phyloP scores from a whole-genome alignment of 176 grass and related monocot species.

The Rhipidocladum racemiflorum region DNA sequence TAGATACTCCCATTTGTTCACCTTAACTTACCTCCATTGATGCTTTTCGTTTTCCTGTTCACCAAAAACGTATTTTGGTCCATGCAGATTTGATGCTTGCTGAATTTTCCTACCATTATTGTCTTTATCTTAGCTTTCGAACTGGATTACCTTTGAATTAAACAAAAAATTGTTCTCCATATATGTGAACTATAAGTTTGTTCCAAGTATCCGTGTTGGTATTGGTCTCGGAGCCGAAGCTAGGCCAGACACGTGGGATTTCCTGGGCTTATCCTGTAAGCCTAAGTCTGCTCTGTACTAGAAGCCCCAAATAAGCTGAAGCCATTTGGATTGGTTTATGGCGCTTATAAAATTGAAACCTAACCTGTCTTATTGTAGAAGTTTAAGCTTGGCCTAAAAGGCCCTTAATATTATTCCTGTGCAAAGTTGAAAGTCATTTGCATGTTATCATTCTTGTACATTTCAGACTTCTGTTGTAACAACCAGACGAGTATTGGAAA shows the following conservation, averaged over 20 bases:
- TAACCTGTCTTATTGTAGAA: background rate
- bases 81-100: background rate
- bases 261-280: slow-evolving; percentile 5
- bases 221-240: background rate
- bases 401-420: background rate
- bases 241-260: background rate
- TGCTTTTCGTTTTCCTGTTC: background rate
- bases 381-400: slow-evolving; percentile 5
- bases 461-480: slow-evolving; percentile 84
- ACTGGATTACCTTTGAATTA: background rate
- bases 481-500: slow-evolving; percentile 84
- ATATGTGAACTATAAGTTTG: slow-evolving; percentile 10
- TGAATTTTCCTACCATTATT: background rate
- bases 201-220: slow-evolving; percentile 17
- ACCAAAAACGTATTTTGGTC: background rate
- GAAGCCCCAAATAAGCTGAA: slow-evolving; percentile 29
- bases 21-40: background rate
- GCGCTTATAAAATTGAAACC: background rate
- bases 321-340: background rate
- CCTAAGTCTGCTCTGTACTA: background rate
- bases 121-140: background rate
- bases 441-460: slow-evolving; percentile 31
- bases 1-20: background rate
- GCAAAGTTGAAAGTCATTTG: background rate
- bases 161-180: background rate